Evolutionary conservation across 192 early-diverging fungal species (phyloP).

Genomic region (Coemansia sp.): DNA sequence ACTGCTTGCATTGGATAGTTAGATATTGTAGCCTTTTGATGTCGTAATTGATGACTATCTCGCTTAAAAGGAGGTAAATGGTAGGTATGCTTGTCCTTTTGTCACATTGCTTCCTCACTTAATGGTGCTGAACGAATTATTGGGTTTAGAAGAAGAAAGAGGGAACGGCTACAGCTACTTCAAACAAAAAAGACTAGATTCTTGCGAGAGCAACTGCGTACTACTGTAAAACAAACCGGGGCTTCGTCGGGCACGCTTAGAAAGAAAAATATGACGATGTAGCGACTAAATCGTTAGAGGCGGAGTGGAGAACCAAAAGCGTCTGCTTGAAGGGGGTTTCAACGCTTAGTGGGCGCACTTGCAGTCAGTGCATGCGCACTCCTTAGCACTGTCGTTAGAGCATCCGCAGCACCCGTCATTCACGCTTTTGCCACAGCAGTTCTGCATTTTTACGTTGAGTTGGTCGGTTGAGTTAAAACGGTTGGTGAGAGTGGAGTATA

Average conservation of each 20-base stretch:
- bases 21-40: background rate
- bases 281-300: background rate
- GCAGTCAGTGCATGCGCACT: no score
- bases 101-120: background rate
- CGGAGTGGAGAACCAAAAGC: background rate
- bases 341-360: background rate
- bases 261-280: background rate
- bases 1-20: background rate
- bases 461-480: background rate
- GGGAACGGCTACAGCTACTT: background rate
- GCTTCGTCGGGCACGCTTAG: background rate
- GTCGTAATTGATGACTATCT: background rate
- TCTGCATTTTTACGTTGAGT: background rate
- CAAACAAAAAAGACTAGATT: background rate
- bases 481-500: background rate
- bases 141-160: conserved; percentile 3
- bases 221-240: background rate
- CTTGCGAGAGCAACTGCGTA: background rate
- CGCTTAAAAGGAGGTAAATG: background rate
- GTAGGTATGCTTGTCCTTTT: background rate
- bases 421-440: background rate
- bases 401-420: conserved; percentile 1
- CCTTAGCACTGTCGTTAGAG: conserved; percentile 1
- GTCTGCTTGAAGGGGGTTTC: background rate
- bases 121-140: background rate